These are phyloP conservation scores for Pichia cactophila DNA, from an alignment of 1,139 yeast genomes.

Conservation along the genomic window DNA sequence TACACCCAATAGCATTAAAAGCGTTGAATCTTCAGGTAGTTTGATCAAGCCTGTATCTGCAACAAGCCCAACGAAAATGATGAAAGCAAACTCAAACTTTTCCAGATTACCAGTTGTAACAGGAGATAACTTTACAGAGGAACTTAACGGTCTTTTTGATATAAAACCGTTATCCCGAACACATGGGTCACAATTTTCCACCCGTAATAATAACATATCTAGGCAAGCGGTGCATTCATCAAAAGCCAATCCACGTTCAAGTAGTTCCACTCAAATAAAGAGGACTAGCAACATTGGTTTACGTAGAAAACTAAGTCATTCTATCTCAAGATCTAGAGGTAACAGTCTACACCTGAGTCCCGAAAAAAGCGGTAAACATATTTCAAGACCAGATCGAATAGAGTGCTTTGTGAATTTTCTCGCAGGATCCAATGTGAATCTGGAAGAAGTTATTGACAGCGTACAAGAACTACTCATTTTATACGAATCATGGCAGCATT, in stretches of 20 bases:
- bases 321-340: not conserved
- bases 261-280: not conserved
- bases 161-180: not conserved
- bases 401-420: slow-evolving; percentile 52
- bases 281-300: slow-evolving; percentile 1
- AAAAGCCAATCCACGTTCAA: not conserved
- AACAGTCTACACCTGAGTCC: not conserved
- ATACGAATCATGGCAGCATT: slow-evolving; percentile 78
- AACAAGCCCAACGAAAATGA: not conserved
- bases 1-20: not conserved
- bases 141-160: not conserved
- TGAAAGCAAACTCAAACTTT: not conserved
- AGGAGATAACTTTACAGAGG: not conserved
- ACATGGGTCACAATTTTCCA: not conserved
- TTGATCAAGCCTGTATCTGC: not conserved
- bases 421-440: slow-evolving; percentile 67
- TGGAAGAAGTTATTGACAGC: slow-evolving; percentile 70
- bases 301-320: slow-evolving; percentile 8
- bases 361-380: not conserved
- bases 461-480: slow-evolving; percentile 74
- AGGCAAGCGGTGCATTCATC: not conserved
- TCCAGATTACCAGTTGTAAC: not conserved
- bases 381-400: not conserved
- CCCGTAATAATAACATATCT: not conserved
- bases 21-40: not conserved